phyloP scores from a whole-genome alignment of 768 basidiomycete genomes.

The Cyclocybe cylindracea region DNA sequence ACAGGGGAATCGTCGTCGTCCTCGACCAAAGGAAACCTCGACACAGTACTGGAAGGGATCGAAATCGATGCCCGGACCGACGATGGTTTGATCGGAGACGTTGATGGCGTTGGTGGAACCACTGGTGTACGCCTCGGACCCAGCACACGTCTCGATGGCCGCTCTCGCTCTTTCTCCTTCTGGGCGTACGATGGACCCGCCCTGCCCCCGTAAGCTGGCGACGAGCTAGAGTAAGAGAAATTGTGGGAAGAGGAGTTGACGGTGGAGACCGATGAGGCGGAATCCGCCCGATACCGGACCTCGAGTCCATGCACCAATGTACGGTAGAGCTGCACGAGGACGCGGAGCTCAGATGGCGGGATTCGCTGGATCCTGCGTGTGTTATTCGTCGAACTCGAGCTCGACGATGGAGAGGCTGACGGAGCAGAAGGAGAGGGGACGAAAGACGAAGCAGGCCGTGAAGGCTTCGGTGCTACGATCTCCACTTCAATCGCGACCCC shows the following conservation, averaged over 20 bases:
- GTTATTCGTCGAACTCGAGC: neutral
- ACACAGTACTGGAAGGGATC: too few relatives aligned
- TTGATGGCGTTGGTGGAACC: too few relatives aligned
- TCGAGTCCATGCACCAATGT: slow-evolving; percentile 24
- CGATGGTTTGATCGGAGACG: too few relatives aligned
- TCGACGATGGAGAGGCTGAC: neutral
- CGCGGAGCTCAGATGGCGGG: slow-evolving; percentile 20
- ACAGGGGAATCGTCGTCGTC: slow-evolving; percentile 16
- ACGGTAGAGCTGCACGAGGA: slow-evolving; percentile 21
- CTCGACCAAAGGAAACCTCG: slow-evolving; percentile 22
- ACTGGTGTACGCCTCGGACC: too few relatives aligned
- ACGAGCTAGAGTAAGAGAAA: too few relatives aligned
- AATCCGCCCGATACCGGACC: slow-evolving; percentile 12
- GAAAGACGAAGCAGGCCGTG: neutral
- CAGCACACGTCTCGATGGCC: neutral
- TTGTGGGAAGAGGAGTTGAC: neutral
- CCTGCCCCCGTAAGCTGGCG: too few relatives aligned
- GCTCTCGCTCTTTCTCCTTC: neutral
- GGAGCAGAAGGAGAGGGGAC: neutral
- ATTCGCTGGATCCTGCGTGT: slow-evolving; percentile 8
- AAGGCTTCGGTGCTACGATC: too few relatives aligned
- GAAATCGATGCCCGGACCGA: too few relatives aligned
- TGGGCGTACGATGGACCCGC: too few relatives aligned
- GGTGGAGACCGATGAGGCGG: neutral
- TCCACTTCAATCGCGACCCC: neutral